Conservation (phyloP, 495 filamentous ascomycete genomes). For the Venustampulla echinocandica region DNA sequence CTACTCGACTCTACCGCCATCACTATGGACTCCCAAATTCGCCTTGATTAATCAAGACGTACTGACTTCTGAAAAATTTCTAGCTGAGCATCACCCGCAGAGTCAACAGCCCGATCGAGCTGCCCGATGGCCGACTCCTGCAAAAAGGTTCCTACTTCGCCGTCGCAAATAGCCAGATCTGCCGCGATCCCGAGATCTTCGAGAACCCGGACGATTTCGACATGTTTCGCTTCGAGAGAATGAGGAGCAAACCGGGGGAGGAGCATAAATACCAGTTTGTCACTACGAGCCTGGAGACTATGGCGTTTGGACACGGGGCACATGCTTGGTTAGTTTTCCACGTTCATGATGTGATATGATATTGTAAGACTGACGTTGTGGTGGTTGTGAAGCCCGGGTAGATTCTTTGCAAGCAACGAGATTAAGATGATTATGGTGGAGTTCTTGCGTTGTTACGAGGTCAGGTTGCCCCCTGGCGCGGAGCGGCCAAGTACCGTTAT, state of each 20-base stretch:
- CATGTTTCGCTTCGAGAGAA: slow-evolving; percentile 41
- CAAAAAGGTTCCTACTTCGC: not conserved
- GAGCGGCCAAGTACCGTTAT: not conserved
- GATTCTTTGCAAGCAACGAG: slow-evolving; percentile 44
- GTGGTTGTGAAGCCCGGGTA: slow-evolving; percentile 47
- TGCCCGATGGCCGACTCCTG: not conserved
- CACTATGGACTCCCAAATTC: not conserved
- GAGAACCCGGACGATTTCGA: slow-evolving; percentile 39
- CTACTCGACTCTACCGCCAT: not conserved
- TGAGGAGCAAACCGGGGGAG: slow-evolving; percentile 31
- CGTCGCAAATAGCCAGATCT: not conserved
- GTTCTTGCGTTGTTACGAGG: slow-evolving; percentile 45
- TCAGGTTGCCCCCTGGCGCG: slow-evolving; percentile 22
- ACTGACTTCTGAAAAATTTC: not conserved
- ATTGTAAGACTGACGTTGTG: slow-evolving; percentile 29
- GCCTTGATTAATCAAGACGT: not conserved
- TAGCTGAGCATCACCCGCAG: not conserved
- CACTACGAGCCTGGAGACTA: slow-evolving; percentile 9
- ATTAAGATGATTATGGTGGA: slow-evolving; percentile 47
- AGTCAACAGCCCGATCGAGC: not conserved
- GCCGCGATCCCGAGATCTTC: not conserved
- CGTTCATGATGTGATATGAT: not conserved
- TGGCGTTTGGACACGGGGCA: not conserved
- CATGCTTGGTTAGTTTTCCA: slow-evolving; percentile 3
- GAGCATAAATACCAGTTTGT: slow-evolving; percentile 34